Percentiles rank a stretch among this genome's conserved stretches.
Evolutionary conservation across 2,329 filamentous ascomycete species (phyloP).

Genomic region (Aureobasidium sp.): DNA sequence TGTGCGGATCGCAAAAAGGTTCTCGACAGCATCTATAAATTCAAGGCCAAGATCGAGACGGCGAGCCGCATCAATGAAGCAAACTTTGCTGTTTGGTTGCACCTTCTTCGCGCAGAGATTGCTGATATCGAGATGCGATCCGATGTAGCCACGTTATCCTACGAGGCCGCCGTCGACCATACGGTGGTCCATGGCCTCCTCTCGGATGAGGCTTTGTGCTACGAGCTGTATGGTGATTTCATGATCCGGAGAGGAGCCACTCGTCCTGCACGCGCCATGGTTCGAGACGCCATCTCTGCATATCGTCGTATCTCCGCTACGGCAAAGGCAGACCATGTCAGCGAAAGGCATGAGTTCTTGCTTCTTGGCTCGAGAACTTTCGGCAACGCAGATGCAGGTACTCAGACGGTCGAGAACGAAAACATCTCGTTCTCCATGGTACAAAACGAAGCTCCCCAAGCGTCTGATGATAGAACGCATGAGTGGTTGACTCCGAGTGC

Average conservation of each 20-base stretch:
- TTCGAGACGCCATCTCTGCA: conserved; percentile 58
- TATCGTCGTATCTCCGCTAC: conserved; percentile 61
- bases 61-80: conserved; percentile 57
- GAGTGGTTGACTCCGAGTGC: conserved; percentile 38
- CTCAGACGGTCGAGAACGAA: conserved; percentile 52
- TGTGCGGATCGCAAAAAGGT: conserved; percentile 37
- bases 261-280: conserved; percentile 58
- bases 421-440: conserved; percentile 35
- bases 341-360: conserved; percentile 58
- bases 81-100: conserved; percentile 64
- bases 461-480: conserved; percentile 38
- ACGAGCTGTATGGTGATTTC: conserved; percentile 65
- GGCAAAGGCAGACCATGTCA: conserved; percentile 59
- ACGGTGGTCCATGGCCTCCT: conserved; percentile 55
- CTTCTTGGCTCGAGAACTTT: conserved; percentile 55
- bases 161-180: conserved; percentile 65
- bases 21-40: conserved; percentile 44
- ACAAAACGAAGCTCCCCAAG: conserved; percentile 32
- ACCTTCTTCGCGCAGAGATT: conserved; percentile 58
- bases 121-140: conserved; percentile 41
- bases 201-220: conserved; percentile 64
- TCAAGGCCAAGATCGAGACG: conserved; percentile 53
- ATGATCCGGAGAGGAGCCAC: conserved; percentile 57
- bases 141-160: conserved; percentile 51
- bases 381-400: conserved; percentile 52